A percentile compares a stretch with the other conserved stretches of the same genome.
Conservation (phyloP, 139 green algal species). For the Picochlorum costavermella region DNA sequence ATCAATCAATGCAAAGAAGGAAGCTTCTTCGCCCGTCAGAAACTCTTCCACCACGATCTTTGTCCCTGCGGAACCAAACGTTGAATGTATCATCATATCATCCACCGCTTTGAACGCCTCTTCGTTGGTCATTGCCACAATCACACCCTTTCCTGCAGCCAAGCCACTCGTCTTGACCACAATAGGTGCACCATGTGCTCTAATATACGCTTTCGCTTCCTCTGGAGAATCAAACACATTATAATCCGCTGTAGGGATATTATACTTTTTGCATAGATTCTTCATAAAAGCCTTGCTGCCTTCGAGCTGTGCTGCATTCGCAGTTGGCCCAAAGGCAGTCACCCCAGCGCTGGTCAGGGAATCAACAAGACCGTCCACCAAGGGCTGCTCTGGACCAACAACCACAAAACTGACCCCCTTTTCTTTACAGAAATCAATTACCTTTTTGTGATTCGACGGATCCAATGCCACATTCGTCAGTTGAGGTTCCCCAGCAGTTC, state of each 20-base stretch:
- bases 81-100: slow-evolving; percentile 68
- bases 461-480: slow-evolving; percentile 46
- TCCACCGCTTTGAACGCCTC: slow-evolving; percentile 79
- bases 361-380: slow-evolving; percentile 92
- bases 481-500: slow-evolving; percentile 55
- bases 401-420: slow-evolving; percentile 69
- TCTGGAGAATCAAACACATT: slow-evolving; percentile 65
- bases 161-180: slow-evolving; percentile 96
- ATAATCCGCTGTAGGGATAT: slow-evolving; percentile 88
- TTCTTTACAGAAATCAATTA: slow-evolving; percentile 70
- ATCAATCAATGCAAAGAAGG: slow-evolving; percentile 95
- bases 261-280: slow-evolving; percentile 78
- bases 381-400: slow-evolving; percentile 82
- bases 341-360: slow-evolving; percentile 55
- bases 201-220: slow-evolving; percentile 69
- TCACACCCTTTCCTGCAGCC: slow-evolving; percentile 88
- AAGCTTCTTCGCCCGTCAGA: slow-evolving; percentile 89
- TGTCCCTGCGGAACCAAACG: slow-evolving; percentile 68
- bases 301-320: slow-evolving; percentile 81
- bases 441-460: slow-evolving; percentile 35
- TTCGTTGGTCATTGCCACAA: slow-evolving; percentile 68
- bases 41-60: slow-evolving; percentile 94
- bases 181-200: slow-evolving; percentile 69
- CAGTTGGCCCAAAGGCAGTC: slow-evolving; percentile 76
- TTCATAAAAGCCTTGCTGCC: slow-evolving; percentile 97